A percentile compares a stretch with the other conserved stretches of the same genome.
These are phyloP conservation scores for Chaetomiaceae sp. DNA, from an alignment of 2,329 filamentous ascomycete species.

Conservation along the genomic window DNA sequence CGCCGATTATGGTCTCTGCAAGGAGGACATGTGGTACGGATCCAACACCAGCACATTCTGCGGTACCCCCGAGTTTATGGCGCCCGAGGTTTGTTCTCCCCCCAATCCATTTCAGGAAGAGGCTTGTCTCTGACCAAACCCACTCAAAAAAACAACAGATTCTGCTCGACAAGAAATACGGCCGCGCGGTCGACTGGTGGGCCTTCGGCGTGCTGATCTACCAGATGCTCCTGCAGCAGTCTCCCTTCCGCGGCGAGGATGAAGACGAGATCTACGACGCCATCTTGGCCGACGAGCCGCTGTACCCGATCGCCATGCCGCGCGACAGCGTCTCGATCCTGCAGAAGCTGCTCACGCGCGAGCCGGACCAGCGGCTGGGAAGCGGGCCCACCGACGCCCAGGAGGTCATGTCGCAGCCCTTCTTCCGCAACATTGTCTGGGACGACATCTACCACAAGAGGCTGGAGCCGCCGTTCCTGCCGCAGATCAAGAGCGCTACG, in stretches of 20 bases:
- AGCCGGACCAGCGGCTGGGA: conserved; percentile 87
- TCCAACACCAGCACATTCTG: conserved; percentile 97
- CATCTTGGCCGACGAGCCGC: conserved; percentile 91
- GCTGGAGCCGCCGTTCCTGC: conserved; percentile 81
- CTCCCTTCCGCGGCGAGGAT: conserved; percentile 96
- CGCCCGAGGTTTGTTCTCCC: conserved; percentile 70
- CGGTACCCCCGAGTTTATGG: conserved; percentile 99
- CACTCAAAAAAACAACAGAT: no score
- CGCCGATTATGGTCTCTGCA: conserved; percentile 96
- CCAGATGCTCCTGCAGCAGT: conserved; percentile 98
- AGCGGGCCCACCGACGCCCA: conserved; percentile 95
- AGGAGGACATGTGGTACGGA: conserved; percentile 99
- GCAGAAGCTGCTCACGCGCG: conserved; percentile 92
- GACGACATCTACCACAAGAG: conserved; percentile 98
- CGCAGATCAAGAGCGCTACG: conserved; percentile 82
- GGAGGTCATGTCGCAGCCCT: conserved; percentile 97
- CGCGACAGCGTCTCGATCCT: conserved; percentile 95
- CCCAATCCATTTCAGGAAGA: neutral
- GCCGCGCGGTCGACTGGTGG: conserved; percentile 98
- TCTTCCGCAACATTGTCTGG: conserved; percentile 98
- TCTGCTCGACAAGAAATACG: conserved; percentile 96
- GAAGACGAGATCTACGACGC: conserved; percentile 99
- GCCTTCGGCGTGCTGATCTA: conserved; percentile 98
- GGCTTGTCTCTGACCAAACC: conserved; percentile 36
- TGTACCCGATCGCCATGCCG: conserved; percentile 99